Conservation (phyloP, 257 asterid species). For the Solanum acaule region DNA sequence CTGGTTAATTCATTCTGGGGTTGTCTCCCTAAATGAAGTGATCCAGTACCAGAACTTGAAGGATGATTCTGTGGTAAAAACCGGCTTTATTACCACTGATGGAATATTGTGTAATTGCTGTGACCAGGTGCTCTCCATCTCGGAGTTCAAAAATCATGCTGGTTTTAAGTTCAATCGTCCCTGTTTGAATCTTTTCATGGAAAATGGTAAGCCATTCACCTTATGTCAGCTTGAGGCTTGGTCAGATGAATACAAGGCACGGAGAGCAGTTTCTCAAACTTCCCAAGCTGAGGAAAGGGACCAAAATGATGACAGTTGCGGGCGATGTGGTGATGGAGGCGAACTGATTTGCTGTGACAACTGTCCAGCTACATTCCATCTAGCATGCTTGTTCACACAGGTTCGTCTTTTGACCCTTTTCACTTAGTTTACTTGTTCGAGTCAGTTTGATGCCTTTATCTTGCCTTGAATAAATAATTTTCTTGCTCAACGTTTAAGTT, state of each 20-base stretch:
- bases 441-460: not conserved
- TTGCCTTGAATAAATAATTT: not conserved
- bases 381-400: constrained; percentile 80
- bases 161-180: constrained; percentile 51
- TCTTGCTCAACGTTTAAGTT: not conserved
- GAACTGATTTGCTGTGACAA: constrained; percentile 92
- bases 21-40: constrained; percentile 53
- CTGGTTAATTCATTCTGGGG: constrained; percentile 79
- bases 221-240: constrained; percentile 95
- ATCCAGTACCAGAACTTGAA: constrained; percentile 63
- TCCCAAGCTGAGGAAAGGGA: constrained; percentile 55
- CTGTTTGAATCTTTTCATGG: constrained; percentile 70
- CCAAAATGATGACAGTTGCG: constrained; percentile 97
- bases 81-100: constrained; percentile 63
- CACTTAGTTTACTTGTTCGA: not conserved
- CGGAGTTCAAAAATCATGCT: constrained; percentile 71
- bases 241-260: constrained; percentile 81
- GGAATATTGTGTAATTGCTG: constrained; percentile 90
- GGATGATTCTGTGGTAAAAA: constrained; percentile 56
- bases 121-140: constrained; percentile 43
- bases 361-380: constrained; percentile 99
- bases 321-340: constrained; percentile 96
- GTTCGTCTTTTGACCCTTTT: constrained; percentile 30
- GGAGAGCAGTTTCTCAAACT: constrained; percentile 43
- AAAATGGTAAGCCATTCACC: constrained; percentile 73